Base-by-base conservation (phyloP, 1,284 basidiomycete species). In the Kwoniella shivajii region DNA sequence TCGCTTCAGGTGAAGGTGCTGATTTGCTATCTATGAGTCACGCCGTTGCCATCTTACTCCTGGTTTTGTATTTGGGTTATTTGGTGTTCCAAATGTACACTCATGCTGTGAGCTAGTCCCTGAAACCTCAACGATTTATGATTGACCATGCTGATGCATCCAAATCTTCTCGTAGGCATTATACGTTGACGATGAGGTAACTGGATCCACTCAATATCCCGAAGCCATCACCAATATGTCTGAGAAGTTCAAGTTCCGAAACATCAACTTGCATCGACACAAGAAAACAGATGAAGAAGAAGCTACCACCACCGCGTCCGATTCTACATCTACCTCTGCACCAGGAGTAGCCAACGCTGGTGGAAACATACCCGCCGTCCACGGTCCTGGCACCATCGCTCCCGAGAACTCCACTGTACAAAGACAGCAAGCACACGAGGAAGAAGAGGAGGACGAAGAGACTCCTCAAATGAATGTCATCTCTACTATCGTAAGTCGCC, bases 61-160 rank as follows among this genome's bases (percentile, higher is more conserved):
- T 94, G 14, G 82, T 91, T 10, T 59, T 76, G 45, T 91, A 92
- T 74, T 73, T 75, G 2, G 83, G 81, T 22, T 92, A 90, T 71
- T 82, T 94, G 16, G 72, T 87, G 44, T 95, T 95, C 82, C 90
- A 93, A 72, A 85, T 95, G 10, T 90, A 85, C 74, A 89, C 90
- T 0, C 92, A 95, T 77, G 83, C 88, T 1, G 70, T 70, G 54
- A 56, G 69, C 56, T 22, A 13, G 16, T 38, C 26, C 27, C n/a
- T 3, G n/a, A 9, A 29, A 16, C 31, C 9, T 48, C 16, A 9
- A 34, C 20, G 27, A 44, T 26, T 14, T 26, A 3, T 22, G 2
- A 11, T 3, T 16, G 2, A 9, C 11, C 13, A 26, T 7, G 20
- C 22, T 10, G 4, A 18, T 47, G 9, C 26, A n/a, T 7, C 10